Base-by-base conservation (phyloP, 768 basidiomycete genomes). In the Lepiota venenata region DNA sequence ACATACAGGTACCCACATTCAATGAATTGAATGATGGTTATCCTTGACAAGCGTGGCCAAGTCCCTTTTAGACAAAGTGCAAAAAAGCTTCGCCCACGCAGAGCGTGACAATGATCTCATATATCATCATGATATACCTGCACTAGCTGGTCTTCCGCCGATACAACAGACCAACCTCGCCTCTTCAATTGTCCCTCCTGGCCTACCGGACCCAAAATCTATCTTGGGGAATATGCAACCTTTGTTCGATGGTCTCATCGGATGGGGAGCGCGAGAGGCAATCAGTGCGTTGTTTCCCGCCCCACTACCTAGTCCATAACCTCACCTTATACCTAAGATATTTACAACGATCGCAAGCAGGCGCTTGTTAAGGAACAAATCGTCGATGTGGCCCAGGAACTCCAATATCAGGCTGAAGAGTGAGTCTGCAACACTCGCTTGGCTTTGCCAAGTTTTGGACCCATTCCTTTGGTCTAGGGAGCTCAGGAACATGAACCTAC, bases 71-170 rank as follows among this genome's bases (percentile, higher is more conserved):
- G 85, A 87, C 43, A 84, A 74, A 7, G 73, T 97, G 21, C 80
- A 87, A 59, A 83, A 80, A 48, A 80, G 83, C 52, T 68, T 89
- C 32, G 69, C 74, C 3, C 81, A 91, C 12, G 91, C 95, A 0
- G 82, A 87, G 58, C 82, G 92, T 29, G 96, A 98, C 68, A 99
- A 99, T 66, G 90, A 96, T 68, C 74, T 97, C 6, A 97, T 99
- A 37, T 99, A 98, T 71, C 93, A 97, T 60, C 80, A 91, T 47
- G 87, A 91, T 52, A 76, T 96, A 1, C 93, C 95, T 1, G 74
- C 93, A 0, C 61, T 80, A 3, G 82, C 87, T 2, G 78, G 85
- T 14, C 79, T 97, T 6, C 71, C 84, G 0, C 64, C 78, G 0
- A 84, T 98, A 47, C 72, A 75, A 27, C 83, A 83, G 36, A 82